phyloP scores from a whole-genome alignment of 257 asterid genomes.

The Capsicum chinense region DNA sequence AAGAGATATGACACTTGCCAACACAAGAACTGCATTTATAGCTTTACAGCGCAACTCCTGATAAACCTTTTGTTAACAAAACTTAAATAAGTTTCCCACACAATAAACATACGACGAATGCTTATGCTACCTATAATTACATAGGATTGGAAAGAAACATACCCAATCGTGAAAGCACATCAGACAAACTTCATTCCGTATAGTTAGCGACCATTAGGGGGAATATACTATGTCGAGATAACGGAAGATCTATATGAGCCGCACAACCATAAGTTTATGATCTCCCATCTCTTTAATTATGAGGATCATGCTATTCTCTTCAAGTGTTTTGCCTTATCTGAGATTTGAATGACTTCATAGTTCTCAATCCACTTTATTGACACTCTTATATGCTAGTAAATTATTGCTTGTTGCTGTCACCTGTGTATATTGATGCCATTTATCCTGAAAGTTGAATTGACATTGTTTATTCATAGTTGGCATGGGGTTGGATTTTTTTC shows the following conservation, averaged over 20 bases:
- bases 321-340: neutral
- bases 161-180: slow-evolving; percentile 41
- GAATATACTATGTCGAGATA: slow-evolving; percentile 50
- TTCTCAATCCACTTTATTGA: neutral
- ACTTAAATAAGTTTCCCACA: neutral
- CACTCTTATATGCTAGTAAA: neutral
- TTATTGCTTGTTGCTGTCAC: too few relatives aligned
- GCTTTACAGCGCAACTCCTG: neutral
- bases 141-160: neutral
- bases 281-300: slow-evolving; percentile 52
- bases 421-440: too few relatives aligned
- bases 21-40: neutral
- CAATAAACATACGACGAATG: neutral
- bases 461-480: too few relatives aligned
- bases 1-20: neutral
- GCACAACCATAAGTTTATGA: slow-evolving; percentile 53
- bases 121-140: neutral
- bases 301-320: slow-evolving; percentile 43
- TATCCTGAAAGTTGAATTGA: too few relatives aligned
- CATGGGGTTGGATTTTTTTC: too few relatives aligned
- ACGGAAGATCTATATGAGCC: slow-evolving; percentile 56
- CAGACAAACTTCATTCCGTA: slow-evolving; percentile 47
- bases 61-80: neutral
- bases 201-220: slow-evolving; percentile 39
- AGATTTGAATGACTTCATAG: too few relatives aligned